These are phyloP conservation scores for Yamadazyma tumulicola DNA, from an alignment of 805 yeast genomes.

Conservation along the genomic window DNA sequence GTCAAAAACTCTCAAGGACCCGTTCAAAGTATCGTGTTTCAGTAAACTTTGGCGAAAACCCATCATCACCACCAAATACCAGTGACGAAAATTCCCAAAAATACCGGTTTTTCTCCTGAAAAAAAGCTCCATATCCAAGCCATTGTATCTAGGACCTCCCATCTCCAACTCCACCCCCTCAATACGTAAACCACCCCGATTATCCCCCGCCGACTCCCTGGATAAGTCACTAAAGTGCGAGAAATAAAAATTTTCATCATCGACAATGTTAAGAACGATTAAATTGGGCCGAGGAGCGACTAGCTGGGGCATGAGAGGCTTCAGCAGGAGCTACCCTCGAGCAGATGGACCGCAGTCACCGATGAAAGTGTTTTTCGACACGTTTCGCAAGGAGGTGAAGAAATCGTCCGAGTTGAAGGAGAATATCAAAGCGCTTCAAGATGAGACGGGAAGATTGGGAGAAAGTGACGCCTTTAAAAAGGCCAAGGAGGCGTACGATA, in stretches of 20 bases:
- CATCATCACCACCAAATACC: too few species aligned
- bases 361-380: constrained; percentile 86
- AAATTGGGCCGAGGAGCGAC: neutral
- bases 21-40: too few species aligned
- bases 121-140: too few species aligned
- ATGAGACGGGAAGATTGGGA: constrained; percentile 91
- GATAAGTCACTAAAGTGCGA: too few species aligned
- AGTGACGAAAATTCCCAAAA: too few species aligned
- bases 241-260: constrained; percentile 3
- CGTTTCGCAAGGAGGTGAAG: constrained; percentile 87
- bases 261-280: neutral
- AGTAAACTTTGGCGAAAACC: too few species aligned
- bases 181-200: too few species aligned
- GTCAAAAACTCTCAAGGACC: too few species aligned
- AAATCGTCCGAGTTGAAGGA: constrained; percentile 87
- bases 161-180: too few species aligned
- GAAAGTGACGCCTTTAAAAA: constrained; percentile 90
- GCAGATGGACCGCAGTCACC: constrained; percentile 58
- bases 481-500: constrained; percentile 89
- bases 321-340: neutral
- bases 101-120: too few species aligned
- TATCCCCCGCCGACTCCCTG: too few species aligned
- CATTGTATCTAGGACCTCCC: too few species aligned
- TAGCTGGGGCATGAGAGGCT: neutral
- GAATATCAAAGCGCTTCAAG: constrained; percentile 90